Conservation (phyloP, 768 basidiomycete genomes). For the Clathrus columnatus region DNA sequence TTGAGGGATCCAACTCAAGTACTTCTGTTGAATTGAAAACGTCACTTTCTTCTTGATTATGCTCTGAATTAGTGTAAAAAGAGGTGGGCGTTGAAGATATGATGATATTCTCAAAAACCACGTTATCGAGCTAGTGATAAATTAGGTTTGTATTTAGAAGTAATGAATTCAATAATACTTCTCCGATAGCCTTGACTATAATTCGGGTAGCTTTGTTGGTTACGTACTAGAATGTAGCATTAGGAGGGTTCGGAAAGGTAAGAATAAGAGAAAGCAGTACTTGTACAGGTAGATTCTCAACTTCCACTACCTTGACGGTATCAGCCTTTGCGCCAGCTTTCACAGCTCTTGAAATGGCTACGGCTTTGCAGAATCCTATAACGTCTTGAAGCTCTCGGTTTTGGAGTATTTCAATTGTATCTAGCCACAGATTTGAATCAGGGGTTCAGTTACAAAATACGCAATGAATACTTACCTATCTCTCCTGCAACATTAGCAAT, state of each 20-base stretch:
- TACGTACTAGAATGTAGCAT: slow-evolving; percentile 28
- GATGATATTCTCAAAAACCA: slow-evolving; percentile 5
- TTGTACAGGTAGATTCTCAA: slow-evolving; percentile 45
- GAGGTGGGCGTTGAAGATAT: not conserved
- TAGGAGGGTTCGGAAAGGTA: not conserved
- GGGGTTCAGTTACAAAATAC: not conserved
- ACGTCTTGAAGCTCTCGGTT: slow-evolving; percentile 23
- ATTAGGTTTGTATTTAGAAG: slow-evolving; percentile 15
- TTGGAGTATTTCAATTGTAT: slow-evolving; percentile 30
- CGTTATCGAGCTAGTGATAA: slow-evolving; percentile 19
- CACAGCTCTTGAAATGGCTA: slow-evolving; percentile 37
- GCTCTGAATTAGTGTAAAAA: no score
- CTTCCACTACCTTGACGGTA: slow-evolving; percentile 44
- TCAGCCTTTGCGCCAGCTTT: slow-evolving; percentile 36
- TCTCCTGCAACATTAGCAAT: slow-evolving; percentile 60
- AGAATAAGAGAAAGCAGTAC: slow-evolving; percentile 15
- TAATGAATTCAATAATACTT: slow-evolving; percentile 23
- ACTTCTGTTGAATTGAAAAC: no score
- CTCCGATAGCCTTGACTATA: slow-evolving; percentile 55
- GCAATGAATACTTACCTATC: slow-evolving; percentile 2
- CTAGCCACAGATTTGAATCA: slow-evolving; percentile 24
- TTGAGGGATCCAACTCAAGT: slow-evolving; percentile 6
- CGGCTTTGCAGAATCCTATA: slow-evolving; percentile 24
- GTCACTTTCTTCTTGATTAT: not conserved
- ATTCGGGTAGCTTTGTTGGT: slow-evolving; percentile 44